Percentiles rank a stretch among this genome's conserved stretches.
These are phyloP conservation scores for Phyllosticta capitalensis DNA, from an alignment of 2,329 filamentous ascomycete species.

Conservation along the genomic window DNA sequence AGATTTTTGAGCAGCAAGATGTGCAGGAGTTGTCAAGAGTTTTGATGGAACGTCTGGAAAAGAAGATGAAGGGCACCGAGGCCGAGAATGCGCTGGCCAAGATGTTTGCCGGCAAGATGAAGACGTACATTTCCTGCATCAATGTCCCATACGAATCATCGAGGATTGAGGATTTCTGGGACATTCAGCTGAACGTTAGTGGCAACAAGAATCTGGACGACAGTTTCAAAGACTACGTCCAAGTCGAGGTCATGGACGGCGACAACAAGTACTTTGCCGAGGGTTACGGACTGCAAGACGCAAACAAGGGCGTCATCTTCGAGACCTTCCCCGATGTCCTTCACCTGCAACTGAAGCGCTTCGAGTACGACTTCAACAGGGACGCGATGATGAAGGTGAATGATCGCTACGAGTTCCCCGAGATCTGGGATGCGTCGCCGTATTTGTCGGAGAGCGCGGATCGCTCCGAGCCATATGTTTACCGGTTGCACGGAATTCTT, in stretches of 20 bases:
- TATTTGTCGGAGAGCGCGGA: slow-evolving; percentile 83
- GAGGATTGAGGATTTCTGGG: slow-evolving; percentile 95
- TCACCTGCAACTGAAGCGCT: slow-evolving; percentile 91
- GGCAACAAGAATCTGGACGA: slow-evolving; percentile 88
- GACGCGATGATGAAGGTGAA: slow-evolving; percentile 99
- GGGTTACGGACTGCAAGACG: slow-evolving; percentile 85
- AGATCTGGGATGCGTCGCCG: slow-evolving; percentile 71
- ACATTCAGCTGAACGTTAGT: slow-evolving; percentile 92
- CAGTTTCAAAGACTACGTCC: slow-evolving; percentile 92
- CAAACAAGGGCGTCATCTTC: slow-evolving; percentile 96
- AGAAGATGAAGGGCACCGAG: slow-evolving; percentile 94
- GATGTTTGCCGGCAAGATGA: slow-evolving; percentile 95
- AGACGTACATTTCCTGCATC: slow-evolving; percentile 98
- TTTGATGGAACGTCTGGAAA: slow-evolving; percentile 93
- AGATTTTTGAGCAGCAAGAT: slow-evolving; percentile 98
- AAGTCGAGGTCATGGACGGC: slow-evolving; percentile 92
- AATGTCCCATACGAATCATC: slow-evolving; percentile 97
- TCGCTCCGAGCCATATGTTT: slow-evolving; percentile 78
- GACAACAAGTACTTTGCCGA: slow-evolving; percentile 98
- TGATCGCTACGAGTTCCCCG: slow-evolving; percentile 82
- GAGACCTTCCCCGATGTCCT: slow-evolving; percentile 89
- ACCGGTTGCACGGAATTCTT: slow-evolving; percentile 87
- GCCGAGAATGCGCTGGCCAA: slow-evolving; percentile 80
- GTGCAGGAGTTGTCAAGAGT: slow-evolving; percentile 95
- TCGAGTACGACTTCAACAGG: slow-evolving; percentile 92